Percentiles rank a stretch among this genome's conserved stretches.
Evolutionary conservation across 2,329 filamentous ascomycete genomes (phyloP).

Genomic region (Sporothrix dimorphospora): DNA sequence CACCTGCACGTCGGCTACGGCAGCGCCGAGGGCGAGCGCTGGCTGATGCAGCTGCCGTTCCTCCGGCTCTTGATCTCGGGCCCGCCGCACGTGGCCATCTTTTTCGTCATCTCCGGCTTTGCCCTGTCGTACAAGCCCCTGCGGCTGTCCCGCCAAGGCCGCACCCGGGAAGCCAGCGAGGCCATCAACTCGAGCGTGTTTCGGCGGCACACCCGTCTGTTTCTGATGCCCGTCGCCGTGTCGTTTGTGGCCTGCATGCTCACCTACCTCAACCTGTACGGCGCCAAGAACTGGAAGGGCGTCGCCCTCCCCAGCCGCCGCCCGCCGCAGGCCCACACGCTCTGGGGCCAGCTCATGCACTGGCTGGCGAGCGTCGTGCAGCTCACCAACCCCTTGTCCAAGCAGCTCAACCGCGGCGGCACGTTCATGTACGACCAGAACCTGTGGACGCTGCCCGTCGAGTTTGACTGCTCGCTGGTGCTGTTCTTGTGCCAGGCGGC

Average conservation of each 20-base stretch:
- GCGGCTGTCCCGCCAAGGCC: slow-evolving; percentile 32
- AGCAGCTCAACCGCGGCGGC: slow-evolving; percentile 27
- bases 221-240: slow-evolving; percentile 33
- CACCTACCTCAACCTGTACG: slow-evolving; percentile 30
- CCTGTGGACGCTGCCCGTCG: slow-evolving; percentile 45
- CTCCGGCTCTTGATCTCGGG: slow-evolving; percentile 44
- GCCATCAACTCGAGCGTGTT: slow-evolving; percentile 33
- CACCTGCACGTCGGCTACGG: slow-evolving; percentile 39
- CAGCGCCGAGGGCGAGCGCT: slow-evolving; percentile 30
- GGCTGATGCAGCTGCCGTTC: slow-evolving; percentile 42
- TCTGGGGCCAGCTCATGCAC: slow-evolving; percentile 29
- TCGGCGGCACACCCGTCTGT: slow-evolving; percentile 34
- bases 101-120: slow-evolving; percentile 52
- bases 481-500: slow-evolving; percentile 42
- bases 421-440: slow-evolving; percentile 40
- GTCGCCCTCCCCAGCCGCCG: slow-evolving; percentile 31
- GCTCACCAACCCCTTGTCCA: slow-evolving; percentile 33
- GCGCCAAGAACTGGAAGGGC: slow-evolving; percentile 30
- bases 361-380: slow-evolving; percentile 28
- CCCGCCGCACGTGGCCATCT: slow-evolving; percentile 46
- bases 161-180: slow-evolving; percentile 32
- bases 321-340: slow-evolving; percentile 23
- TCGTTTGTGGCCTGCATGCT: slow-evolving; percentile 29
- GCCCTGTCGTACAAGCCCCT: slow-evolving; percentile 36
- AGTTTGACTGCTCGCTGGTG: slow-evolving; percentile 44